Percentiles rank a stretch among this genome's conserved stretches.
phyloP scores from a whole-genome alignment of 257 asterid species.

The Solanum tarijense region DNA sequence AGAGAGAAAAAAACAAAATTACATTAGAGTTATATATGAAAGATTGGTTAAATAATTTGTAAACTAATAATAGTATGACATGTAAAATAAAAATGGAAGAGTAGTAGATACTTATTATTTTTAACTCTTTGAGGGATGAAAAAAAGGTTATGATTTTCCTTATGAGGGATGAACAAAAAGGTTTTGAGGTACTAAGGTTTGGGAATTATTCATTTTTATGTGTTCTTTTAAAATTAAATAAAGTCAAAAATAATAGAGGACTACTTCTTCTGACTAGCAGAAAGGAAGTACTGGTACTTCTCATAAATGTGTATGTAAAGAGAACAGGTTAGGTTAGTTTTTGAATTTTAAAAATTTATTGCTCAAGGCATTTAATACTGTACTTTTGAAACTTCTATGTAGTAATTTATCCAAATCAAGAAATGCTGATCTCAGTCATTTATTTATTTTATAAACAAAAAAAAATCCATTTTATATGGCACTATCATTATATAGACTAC shows the following conservation, averaged over 20 bases:
- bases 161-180: not conserved
- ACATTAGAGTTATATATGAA: not conserved
- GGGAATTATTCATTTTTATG: not conserved
- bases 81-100: not conserved
- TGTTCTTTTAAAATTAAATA: not conserved
- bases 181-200: not conserved
- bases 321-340: not conserved
- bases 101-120: too few species aligned
- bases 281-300: not conserved
- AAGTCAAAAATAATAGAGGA: not conserved
- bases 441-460: too few species aligned
- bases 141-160: not conserved
- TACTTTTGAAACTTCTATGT: not conserved
- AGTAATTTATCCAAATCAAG: not conserved
- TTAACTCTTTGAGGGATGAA: not conserved
- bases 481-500: accelerated
- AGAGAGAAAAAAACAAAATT: not conserved
- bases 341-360: not conserved
- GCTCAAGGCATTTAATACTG: not conserved
- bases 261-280: not conserved
- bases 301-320: not conserved
- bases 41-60: not conserved
- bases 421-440: not conserved
- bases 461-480: not conserved
- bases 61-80: not conserved